These are phyloP conservation scores for Taxawa tesnikishii DNA, from an alignment of 2,329 filamentous ascomycete genomes.

Conservation along the genomic window DNA sequence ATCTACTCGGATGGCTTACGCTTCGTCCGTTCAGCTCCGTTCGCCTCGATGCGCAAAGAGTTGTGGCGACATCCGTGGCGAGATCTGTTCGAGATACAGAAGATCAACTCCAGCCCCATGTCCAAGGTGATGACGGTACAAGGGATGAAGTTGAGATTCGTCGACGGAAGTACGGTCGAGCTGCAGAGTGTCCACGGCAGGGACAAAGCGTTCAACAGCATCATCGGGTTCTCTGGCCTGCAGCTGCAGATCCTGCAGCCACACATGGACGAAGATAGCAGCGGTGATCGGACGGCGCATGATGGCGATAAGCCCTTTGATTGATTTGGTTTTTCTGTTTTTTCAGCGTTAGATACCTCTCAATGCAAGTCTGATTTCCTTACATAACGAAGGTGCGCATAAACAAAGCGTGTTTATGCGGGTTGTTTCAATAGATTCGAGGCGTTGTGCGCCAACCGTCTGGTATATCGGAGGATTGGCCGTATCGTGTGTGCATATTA, in stretches of 20 bases:
- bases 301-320: too few relatives aligned
- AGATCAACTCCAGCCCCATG: constrained; percentile 8
- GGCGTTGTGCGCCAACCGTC: too few relatives aligned
- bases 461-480: too few relatives aligned
- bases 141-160: constrained; percentile 3
- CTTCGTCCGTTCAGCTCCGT: constrained; percentile 9
- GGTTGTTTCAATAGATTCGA: too few relatives aligned
- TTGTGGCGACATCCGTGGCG: constrained; percentile 14
- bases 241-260: constrained; percentile 19
- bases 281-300: too few relatives aligned
- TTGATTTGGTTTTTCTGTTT: too few relatives aligned
- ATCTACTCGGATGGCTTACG: constrained; percentile 14
- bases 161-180: constrained; percentile 4
- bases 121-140: constrained; percentile 3
- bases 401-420: too few relatives aligned
- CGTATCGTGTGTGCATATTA: too few relatives aligned
- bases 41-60: constrained; percentile 8
- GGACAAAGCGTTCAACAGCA: constrained; percentile 23
- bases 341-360: too few relatives aligned
- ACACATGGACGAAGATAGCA: too few relatives aligned
- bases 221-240: constrained; percentile 23
- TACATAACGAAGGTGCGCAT: too few relatives aligned
- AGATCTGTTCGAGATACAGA: constrained; percentile 17
- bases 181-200: constrained; percentile 18
- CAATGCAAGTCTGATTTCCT: too few relatives aligned